Conservation (phyloP, 2,329 filamentous ascomycete species). For the Exophiala xenobiotica region DNA sequence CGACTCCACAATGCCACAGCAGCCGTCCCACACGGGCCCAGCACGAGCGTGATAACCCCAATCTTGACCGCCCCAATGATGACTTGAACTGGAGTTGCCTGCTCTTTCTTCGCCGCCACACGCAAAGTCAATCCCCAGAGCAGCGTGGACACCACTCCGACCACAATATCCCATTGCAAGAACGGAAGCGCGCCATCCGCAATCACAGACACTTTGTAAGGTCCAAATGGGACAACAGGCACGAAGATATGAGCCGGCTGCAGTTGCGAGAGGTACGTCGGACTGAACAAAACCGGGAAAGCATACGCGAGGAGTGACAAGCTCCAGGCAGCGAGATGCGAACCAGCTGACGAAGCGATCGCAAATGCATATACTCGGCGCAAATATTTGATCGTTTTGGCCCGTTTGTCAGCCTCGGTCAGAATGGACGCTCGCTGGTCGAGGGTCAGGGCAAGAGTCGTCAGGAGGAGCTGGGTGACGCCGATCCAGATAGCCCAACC, state of each 20-base stretch:
- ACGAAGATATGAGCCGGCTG: constrained; percentile 43
- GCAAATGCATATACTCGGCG: constrained; percentile 45
- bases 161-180: constrained; percentile 51
- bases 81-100: constrained; percentile 32
- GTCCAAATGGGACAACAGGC: constrained; percentile 37
- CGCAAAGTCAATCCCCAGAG: constrained; percentile 48
- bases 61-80: constrained; percentile 38
- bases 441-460: constrained; percentile 31
- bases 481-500: constrained; percentile 50
- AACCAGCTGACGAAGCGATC: constrained; percentile 40
- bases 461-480: constrained; percentile 38
- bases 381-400: constrained; percentile 35
- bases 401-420: constrained; percentile 25
- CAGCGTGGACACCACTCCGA: constrained; percentile 44
- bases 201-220: constrained; percentile 35
- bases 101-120: constrained; percentile 32
- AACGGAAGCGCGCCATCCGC: constrained; percentile 47
- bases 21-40: constrained; percentile 47
- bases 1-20: constrained; percentile 51
- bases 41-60: constrained; percentile 36
- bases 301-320: constrained; percentile 42
- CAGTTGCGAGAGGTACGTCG: constrained; percentile 36
- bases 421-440: constrained; percentile 30
- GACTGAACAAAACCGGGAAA: constrained; percentile 38
- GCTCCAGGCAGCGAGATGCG: constrained; percentile 44